phyloP scores from a whole-genome alignment of 225 moss, liverwort and hornwort species.

The Ulota crispa region DNA sequence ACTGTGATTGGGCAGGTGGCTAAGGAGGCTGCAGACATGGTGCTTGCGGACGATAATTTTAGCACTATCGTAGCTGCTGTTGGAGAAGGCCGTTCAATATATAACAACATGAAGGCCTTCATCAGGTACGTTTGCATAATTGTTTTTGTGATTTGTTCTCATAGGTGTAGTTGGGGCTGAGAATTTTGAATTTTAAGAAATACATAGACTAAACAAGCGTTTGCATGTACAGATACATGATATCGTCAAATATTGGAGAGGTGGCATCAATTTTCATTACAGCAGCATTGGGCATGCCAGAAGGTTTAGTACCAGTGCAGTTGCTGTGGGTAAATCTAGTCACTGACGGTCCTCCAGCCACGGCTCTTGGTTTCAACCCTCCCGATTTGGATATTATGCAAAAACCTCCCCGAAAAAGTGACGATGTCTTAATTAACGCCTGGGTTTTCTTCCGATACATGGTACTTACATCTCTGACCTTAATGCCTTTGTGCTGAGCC shows the following conservation, averaged over 20 bases:
- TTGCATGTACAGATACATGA: constrained; percentile 75
- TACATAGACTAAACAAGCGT: not conserved
- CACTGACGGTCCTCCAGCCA: constrained; percentile 97
- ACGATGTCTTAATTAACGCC: constrained; percentile 76
- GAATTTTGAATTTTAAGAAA: constrained; percentile 13
- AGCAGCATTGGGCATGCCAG: constrained; percentile 90
- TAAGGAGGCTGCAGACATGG: constrained; percentile 96
- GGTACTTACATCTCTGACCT: constrained; percentile 43
- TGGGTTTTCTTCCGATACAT: constrained; percentile 96
- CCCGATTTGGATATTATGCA: constrained; percentile 91
- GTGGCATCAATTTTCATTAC: constrained; percentile 94
- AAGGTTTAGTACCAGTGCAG: constrained; percentile 92
- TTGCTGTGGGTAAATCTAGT: constrained; percentile 97
- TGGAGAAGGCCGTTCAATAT: constrained; percentile 90
- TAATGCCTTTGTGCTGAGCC: not conserved
- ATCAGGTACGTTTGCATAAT: constrained; percentile 55
- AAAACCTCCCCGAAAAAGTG: constrained; percentile 78
- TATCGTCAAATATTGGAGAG: constrained; percentile 95
- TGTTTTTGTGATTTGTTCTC: not conserved
- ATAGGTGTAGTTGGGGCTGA: not conserved
- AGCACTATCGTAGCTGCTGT: constrained; percentile 94
- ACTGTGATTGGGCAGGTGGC: constrained; percentile 65
- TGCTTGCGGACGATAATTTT: constrained; percentile 96
- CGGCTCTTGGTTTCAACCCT: constrained; percentile 95
- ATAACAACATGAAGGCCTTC: constrained; percentile 97